These are phyloP conservation scores for Sphagnum contortum DNA, from an alignment of 225 moss, liverwort and hornwort species.

Conservation along the genomic window DNA sequence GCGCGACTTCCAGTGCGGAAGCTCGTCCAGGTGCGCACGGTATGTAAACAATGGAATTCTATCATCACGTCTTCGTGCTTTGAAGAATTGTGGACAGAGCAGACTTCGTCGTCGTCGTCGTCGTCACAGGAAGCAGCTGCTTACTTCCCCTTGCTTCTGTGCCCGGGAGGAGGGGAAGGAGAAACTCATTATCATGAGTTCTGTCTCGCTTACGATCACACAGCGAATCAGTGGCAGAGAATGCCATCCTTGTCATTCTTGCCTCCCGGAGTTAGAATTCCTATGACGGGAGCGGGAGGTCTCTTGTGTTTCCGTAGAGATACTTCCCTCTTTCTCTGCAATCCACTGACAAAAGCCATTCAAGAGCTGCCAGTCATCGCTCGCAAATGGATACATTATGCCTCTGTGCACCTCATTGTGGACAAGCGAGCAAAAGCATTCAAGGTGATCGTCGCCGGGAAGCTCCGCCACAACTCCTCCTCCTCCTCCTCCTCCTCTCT, in stretches of 20 bases:
- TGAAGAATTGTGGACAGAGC: constrained; percentile 8
- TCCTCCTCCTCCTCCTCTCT: neutral
- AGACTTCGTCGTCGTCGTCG: neutral
- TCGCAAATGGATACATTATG: constrained; percentile 36
- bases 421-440: constrained; percentile 17
- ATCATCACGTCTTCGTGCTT: constrained; percentile 17
- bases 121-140: neutral
- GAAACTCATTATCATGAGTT: constrained; percentile 22
- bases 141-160: constrained; percentile 34
- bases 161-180: constrained; percentile 16
- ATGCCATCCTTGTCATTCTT: constrained; percentile 38
- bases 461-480: constrained; percentile 43
- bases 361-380: constrained; percentile 42
- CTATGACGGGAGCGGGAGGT: constrained; percentile 36
- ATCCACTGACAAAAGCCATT: constrained; percentile 24
- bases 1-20: constrained; percentile 29
- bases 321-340: constrained; percentile 33
- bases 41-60: constrained; percentile 43
- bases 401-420: constrained; percentile 37
- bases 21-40: constrained; percentile 24
- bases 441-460: constrained; percentile 46
- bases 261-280: constrained; percentile 23
- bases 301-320: constrained; percentile 39
- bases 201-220: constrained; percentile 30
- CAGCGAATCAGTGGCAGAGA: constrained; percentile 24